Conservation (phyloP, 331 rosid genomes). For the Quercus phellos region DNA sequence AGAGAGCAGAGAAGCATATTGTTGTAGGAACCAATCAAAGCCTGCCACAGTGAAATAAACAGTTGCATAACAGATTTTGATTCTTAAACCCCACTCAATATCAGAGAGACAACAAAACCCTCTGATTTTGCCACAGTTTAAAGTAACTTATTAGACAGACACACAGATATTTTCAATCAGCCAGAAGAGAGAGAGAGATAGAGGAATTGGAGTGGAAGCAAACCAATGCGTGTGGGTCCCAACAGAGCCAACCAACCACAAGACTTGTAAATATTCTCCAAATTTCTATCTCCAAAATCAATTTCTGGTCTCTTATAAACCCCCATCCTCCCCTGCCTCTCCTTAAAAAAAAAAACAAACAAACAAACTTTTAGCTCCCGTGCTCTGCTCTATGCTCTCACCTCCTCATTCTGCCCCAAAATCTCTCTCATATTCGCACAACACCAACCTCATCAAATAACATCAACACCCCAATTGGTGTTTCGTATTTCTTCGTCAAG, state of each 20-base stretch:
- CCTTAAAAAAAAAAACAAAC: too few species aligned
- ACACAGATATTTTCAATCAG: too few species aligned
- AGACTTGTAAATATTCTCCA: constrained; percentile 28
- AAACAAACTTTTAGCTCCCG: background rate
- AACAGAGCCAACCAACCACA: constrained; percentile 39
- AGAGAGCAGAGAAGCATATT: background rate
- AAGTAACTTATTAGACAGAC: background rate
- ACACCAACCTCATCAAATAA: background rate
- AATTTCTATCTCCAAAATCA: constrained; percentile 22
- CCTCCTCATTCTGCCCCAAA: background rate
- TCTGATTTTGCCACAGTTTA: constrained; percentile 11
- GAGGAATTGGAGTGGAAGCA: constrained; percentile 32
- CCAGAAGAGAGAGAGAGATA: background rate
- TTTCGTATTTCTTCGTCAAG: background rate
- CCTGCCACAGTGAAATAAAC: constrained; percentile 26
- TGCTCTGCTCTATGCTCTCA: background rate
- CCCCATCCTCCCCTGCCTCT: constrained; percentile 6
- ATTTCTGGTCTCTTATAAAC: constrained; percentile 51
- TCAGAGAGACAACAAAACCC: background rate
- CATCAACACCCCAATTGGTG: background rate
- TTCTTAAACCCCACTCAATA: background rate
- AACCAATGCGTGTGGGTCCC: constrained; percentile 54
- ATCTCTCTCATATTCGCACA: background rate
- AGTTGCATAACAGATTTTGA: constrained; percentile 13
- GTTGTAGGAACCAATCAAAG: constrained; percentile 11